Base-by-base conservation (phyloP, 2,329 filamentous ascomycete species). In the Ceratocystis cubensis region DNA sequence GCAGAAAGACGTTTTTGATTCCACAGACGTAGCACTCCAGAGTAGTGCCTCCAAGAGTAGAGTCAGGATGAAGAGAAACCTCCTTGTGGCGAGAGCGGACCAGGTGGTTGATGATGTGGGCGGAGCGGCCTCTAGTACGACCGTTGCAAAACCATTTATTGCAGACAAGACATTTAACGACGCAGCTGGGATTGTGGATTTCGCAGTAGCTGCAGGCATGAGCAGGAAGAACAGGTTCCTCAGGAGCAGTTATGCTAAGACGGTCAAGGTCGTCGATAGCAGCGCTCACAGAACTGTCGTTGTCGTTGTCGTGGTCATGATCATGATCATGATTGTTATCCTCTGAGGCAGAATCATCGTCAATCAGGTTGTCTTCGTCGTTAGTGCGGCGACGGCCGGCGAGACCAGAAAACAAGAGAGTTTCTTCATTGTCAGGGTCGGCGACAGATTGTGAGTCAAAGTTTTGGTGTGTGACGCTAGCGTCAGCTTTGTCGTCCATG, bases 121-220 rank as follows among this genome's bases (percentile, higher is more conserved):
- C 96, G 30, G 93, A 96, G 64, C 90, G 96, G 20, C 92, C 92
- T 76, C 96, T 99, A 71, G 94, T 93, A 73, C 93, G 89, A 68
- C 93, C 92, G 76, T 92, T 97, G 78, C 94, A 99, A 76, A 99
- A 99, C 94, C 94, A 99, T 75, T 97, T 99, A 79, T 85, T 93
- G 80, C 94, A 99, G 69, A 87, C 84, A 69, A 99, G 82, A 74
- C 94, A 99, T 78, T 96, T 97, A 72, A 99, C 94, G 67, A 99
- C 95, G 70, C 89, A 94, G 74, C 88, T 88, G 1, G 94, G 88
- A 67, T 95, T 96, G 78, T 99, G 94, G 70, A 99, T 99, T 68
- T 94, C 94, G 75, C 94, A 99, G 76, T 96, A 96, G 48, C 92
- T 90, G 88, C 93, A 99, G 71, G 95, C 94, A 79, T 99, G 94